These are phyloP conservation scores for Ichthyophonus hoferi DNA, from an alignment of 208 protist species.

Conservation along the genomic window DNA sequence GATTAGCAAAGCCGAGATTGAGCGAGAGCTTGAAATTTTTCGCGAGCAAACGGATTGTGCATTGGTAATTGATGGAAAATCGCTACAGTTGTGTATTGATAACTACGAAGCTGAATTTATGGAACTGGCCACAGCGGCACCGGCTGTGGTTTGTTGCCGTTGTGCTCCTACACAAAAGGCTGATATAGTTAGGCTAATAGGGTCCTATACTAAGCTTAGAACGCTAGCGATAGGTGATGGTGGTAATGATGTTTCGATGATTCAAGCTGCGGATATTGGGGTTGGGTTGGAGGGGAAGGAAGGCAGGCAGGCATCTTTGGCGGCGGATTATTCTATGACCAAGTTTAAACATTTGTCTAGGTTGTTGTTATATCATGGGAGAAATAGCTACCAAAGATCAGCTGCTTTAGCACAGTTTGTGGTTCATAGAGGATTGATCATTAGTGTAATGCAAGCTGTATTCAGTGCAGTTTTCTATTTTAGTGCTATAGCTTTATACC, in stretches of 20 bases:
- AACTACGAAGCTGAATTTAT: constrained; percentile 60
- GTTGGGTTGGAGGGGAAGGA: constrained; percentile 79
- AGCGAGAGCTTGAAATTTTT: constrained; percentile 31
- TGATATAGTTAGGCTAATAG: constrained; percentile 79
- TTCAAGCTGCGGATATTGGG: constrained; percentile 80
- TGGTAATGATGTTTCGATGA: constrained; percentile 82
- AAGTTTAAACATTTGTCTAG: constrained; percentile 78
- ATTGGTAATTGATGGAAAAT: constrained; percentile 67
- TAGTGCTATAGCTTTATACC: constrained; percentile 89
- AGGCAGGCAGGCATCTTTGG: constrained; percentile 85
- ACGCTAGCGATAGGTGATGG: constrained; percentile 74
- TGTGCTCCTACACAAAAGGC: constrained; percentile 96
- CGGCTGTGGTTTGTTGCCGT: constrained; percentile 86
- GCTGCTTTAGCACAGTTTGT: constrained; percentile 89
- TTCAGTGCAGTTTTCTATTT: constrained; percentile 94
- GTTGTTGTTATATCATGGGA: constrained; percentile 71
- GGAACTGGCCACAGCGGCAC: constrained; percentile 51
- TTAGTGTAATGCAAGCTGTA: constrained; percentile 91
- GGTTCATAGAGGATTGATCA: constrained; percentile 96
- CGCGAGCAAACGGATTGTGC: constrained; percentile 26
- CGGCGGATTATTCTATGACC: constrained; percentile 93
- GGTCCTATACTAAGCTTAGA: constrained; percentile 42
- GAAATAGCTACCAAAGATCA: constrained; percentile 80
- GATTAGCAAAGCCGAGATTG: constrained; percentile 13
- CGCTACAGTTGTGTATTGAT: constrained; percentile 64